Base-by-base conservation (phyloP, 768 basidiomycete genomes). In the Tulasnella sp. region DNA sequence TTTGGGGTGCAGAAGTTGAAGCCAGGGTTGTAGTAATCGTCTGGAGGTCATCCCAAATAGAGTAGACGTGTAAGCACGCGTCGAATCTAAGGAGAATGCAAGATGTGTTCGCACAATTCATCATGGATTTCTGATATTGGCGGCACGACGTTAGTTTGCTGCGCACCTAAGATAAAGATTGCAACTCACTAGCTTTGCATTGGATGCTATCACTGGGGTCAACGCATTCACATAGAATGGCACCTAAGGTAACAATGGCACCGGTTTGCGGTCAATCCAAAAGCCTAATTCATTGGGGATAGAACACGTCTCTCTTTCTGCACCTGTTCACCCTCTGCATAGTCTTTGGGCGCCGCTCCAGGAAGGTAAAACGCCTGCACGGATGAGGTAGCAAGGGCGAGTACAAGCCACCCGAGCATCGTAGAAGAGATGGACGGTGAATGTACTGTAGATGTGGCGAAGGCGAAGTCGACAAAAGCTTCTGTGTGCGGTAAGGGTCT, bases 1-100 rank as follows among this genome's bases (percentile, higher is more conserved):
- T 77, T 72, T 24, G 95, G 95, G 60, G 80, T 68, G 68, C 95
- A 98, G 71, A 97, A 96, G 63, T 82, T 83, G 63, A 97, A 87
- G 55, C 77, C 76, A 1, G 85, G 80, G 67, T 93, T 81, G 71
- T 97, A 98, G 72, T 95, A 97, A 70, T 98, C 95, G 70, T 95
- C 90, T 88, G 69, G 59, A 48, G 63, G 51, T 21, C 23, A 66
- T 38, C 32, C 66, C 61, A 62, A 61, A 69, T 24, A 61, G 56
- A 30, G 63, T 56, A 59, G 23, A 60, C 45, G n/a, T n/a, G n/a
- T n/a, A n/a, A n/a, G 27, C 4, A 41, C 45, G 44, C 52, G n/a
- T n/a, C n/a, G n/a, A n/a, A n/a, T n/a, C n/a, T n/a, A n/a, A 50
- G 21, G 5, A 10, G n/a, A 13, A 13, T 48, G 10, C 4, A 19